These are phyloP conservation scores for Arthrobotrys sphaeroides DNA, from an alignment of 2,329 filamentous ascomycete genomes.

Conservation along the genomic window DNA sequence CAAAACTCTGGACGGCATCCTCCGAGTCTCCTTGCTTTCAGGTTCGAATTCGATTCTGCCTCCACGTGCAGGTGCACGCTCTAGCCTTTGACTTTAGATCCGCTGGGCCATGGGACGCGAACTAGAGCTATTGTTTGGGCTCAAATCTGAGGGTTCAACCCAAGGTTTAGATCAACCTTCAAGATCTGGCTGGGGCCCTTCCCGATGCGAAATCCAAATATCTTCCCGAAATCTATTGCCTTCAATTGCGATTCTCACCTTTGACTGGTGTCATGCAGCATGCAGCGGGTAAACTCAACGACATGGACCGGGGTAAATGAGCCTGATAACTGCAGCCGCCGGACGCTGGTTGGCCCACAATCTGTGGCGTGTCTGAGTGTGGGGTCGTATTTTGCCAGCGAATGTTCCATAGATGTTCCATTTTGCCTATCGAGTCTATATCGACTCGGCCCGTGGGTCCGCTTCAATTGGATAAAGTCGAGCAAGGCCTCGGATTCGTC, in stretches of 20 bases:
- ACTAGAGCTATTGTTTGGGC: no score
- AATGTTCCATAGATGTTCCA: constrained; percentile 53
- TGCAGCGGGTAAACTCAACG: constrained; percentile 43
- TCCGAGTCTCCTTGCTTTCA: no score
- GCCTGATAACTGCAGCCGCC: constrained; percentile 53
- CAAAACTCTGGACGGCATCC: no score
- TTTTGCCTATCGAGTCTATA: constrained; percentile 46
- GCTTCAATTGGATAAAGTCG: constrained; percentile 49
- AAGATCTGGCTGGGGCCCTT: background rate
- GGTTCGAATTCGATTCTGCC: no score
- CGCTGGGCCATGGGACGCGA: no score
- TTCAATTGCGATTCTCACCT: constrained; percentile 27
- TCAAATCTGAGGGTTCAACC: background rate
- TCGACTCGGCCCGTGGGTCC: constrained; percentile 49
- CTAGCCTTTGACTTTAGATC: background rate
- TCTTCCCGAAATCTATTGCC: constrained; percentile 45
- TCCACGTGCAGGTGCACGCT: no score
- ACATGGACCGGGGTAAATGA: constrained; percentile 35
- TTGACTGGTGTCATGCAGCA: constrained; percentile 14
- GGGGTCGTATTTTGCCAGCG: constrained; percentile 53
- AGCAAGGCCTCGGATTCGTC: constrained; percentile 22
- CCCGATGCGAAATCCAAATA: background rate
- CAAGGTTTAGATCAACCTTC: background rate
- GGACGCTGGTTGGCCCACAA: constrained; percentile 31
- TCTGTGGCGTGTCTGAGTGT: constrained; percentile 34